These are phyloP conservation scores for Bipolaris sorokiniana DNA, from an alignment of 2,329 filamentous ascomycete genomes.

Conservation along the genomic window DNA sequence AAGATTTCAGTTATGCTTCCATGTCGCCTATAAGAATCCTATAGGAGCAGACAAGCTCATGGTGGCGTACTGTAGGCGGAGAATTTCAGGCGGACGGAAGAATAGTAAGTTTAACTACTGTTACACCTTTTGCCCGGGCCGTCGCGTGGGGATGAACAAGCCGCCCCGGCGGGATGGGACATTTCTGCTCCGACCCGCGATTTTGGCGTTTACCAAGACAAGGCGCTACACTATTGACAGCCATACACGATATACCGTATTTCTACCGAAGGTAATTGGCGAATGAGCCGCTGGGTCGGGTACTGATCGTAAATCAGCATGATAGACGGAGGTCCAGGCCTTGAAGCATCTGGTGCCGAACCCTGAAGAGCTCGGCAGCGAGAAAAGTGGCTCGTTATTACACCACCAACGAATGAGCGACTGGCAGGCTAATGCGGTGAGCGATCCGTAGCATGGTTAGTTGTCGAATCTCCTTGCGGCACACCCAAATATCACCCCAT, in stretches of 20 bases:
- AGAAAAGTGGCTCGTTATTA: not conserved
- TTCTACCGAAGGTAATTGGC: not conserved
- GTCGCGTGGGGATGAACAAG: constrained; percentile 3
- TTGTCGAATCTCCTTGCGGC: not conserved
- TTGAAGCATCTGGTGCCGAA: not conserved
- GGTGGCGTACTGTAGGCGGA: not conserved
- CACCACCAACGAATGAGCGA: not conserved
- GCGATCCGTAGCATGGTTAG: not conserved
- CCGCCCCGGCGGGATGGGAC: constrained; percentile 4
- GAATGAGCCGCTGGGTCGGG: not conserved
- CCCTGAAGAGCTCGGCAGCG: not conserved
- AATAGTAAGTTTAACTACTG: not conserved
- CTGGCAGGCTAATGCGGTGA: not conserved
- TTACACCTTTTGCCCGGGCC: not conserved
- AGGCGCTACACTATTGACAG: not conserved
- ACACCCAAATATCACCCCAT: not conserved
- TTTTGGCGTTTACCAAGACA: not conserved
- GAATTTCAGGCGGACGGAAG: not conserved
- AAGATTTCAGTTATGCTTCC: too few relatives aligned
- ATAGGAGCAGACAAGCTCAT: not conserved
- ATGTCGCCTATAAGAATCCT: not conserved
- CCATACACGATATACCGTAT: not conserved
- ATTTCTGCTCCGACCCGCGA: not conserved
- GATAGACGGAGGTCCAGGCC: not conserved
- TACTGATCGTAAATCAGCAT: not conserved